Conservation (phyloP, 2,329 filamentous ascomycete species). For the Colletotrichum liaoningense region DNA sequence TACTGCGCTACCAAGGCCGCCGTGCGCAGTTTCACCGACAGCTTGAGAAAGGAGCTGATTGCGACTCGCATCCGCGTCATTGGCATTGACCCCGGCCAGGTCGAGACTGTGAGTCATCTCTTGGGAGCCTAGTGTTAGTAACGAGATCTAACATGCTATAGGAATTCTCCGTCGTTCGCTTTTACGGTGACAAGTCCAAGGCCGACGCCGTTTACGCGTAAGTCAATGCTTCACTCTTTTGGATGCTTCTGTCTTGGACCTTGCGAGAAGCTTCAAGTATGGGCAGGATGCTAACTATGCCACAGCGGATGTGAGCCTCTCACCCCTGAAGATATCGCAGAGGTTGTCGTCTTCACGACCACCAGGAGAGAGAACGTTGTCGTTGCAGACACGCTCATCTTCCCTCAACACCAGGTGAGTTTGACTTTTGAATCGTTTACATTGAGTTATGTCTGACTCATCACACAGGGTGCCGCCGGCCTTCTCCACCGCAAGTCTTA, state of each 20-base stretch:
- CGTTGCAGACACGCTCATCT: constrained; percentile 87
- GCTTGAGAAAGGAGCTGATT: constrained; percentile 85
- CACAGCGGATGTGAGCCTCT: constrained; percentile 80
- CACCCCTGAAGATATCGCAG: constrained; percentile 90
- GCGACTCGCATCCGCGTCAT: constrained; percentile 85
- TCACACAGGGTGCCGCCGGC: constrained; percentile 45
- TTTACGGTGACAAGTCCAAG: constrained; percentile 88
- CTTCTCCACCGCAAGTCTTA: constrained; percentile 44
- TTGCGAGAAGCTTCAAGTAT: constrained; percentile 3
- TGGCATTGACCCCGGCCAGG: constrained; percentile 90
- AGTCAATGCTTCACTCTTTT: constrained; percentile 46
- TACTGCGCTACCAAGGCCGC: constrained; percentile 96
- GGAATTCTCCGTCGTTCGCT: constrained; percentile 91
- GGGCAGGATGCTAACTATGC: constrained; percentile 2
- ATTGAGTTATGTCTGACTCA: constrained; percentile 12
- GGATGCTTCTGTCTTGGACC: background rate
- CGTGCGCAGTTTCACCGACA: constrained; percentile 85
- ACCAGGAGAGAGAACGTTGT: constrained; percentile 91
- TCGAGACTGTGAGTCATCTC: constrained; percentile 77
- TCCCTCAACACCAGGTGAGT: constrained; percentile 88
- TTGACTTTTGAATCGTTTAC: background rate
- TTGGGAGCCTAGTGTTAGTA: background rate
- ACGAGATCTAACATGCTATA: constrained; percentile 41
- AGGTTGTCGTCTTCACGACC: constrained; percentile 88
- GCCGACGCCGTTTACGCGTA: constrained; percentile 90